These are phyloP conservation scores for Neonothopanus nambi DNA, from an alignment of 1,284 basidiomycete genomes.

Conservation along the genomic window DNA sequence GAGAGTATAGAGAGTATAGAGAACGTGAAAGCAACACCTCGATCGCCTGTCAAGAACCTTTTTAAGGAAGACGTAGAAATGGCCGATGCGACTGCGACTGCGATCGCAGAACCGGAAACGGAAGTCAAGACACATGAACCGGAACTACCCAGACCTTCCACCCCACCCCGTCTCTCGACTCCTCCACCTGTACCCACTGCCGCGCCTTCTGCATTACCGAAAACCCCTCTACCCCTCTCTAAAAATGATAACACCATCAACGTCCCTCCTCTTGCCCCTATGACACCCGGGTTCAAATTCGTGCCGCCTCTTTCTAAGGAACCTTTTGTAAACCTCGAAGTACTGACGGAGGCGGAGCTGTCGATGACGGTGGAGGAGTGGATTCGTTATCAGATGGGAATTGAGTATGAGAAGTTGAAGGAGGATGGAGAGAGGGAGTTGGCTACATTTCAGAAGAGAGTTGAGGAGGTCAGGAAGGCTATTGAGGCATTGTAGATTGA, in stretches of 20 bases:
- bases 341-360: constrained; percentile 63
- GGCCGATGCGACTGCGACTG: constrained; percentile 18
- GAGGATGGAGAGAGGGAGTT: constrained; percentile 64
- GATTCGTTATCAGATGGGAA: constrained; percentile 68
- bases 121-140: no score
- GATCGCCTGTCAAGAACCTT: background rate
- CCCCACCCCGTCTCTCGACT: constrained; percentile 7
- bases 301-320: constrained; percentile 39
- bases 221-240: background rate
- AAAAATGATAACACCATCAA: constrained; percentile 8
- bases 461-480: constrained; percentile 52
- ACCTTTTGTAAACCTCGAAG: constrained; percentile 39
- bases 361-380: constrained; percentile 77
- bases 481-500: constrained; percentile 15
- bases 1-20: constrained; percentile 1
- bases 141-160: background rate
- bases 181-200: constrained; percentile 13
- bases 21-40: background rate
- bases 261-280: no score
- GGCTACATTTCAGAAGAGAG: constrained; percentile 54
- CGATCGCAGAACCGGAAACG: background rate
- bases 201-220: constrained; percentile 10
- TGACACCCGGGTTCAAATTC: constrained; percentile 19
- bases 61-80: constrained; percentile 21
- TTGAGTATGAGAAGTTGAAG: constrained; percentile 61